Evolutionary conservation across 148 eudicot species (phyloP), one percentile per base, ranked within the genome.

Genomic region (Mesembryanthemum crystallinum): DNA sequence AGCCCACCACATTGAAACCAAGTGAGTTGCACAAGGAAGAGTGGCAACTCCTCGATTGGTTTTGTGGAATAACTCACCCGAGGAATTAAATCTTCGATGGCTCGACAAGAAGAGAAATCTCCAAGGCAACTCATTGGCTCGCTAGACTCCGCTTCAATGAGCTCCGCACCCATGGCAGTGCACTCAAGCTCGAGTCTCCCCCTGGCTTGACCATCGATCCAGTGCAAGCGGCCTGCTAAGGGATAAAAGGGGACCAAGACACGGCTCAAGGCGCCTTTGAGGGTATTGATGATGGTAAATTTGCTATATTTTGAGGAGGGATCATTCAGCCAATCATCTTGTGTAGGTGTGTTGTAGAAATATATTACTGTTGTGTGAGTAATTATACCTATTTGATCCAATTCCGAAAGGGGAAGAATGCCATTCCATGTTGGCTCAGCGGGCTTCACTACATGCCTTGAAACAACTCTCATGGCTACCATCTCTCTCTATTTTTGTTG

Each of bases 221-320:
- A 67, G 12, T n/a, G 27, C 49, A 67, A 42, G 14, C 71, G 71
- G 29, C 45, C 52, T 3, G 77, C 77, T 67, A 74, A 30, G 17
- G 69, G 70, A 15, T 74, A 74, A 27, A 74, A 74, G 3, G 37
- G 62, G 69, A 49, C 77, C 69, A 74, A 45, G 29, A 59, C 77
- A 8, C n/a, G 70, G 68, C 77, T 64, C 21, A 74, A 4, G 8
- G 77, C 64, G 61, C 29, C 77, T 49, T 47, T 47, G 0, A 74
- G 59, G 45, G 71, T 74, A n/a, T 63, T 5, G n/a, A 74, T 29
- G n/a, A 49, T 9, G n/a, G n/a, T n/a, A n/a, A n/a, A n/a, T 12
- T 10, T 64, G 54, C 42, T 17, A 8, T n/a, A n/a, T n/a, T 47
- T 10, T 10, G 8, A 45, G n/a, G n/a, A n/a, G n/a, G n/a, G n/a